phyloP scores from a whole-genome alignment of 192 early-diverging fungal genomes.

The Allomyces macrogynus region DNA sequence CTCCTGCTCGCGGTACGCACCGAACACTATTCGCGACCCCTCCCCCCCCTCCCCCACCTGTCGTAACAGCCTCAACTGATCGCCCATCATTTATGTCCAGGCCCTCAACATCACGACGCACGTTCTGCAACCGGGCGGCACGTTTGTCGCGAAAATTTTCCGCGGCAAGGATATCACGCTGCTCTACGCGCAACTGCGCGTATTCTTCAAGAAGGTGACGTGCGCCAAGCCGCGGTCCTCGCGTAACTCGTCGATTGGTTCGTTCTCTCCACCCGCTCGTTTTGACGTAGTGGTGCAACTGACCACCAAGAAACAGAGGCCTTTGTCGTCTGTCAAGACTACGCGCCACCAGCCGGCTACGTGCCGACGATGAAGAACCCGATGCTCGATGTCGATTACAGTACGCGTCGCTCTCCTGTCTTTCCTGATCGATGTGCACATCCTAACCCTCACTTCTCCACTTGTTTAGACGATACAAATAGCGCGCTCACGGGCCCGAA shows the following conservation, averaged over 20 bases:
- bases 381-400: constrained; percentile 60
- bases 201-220: constrained; percentile 79
- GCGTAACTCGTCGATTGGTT: constrained; percentile 67
- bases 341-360: constrained; percentile 63
- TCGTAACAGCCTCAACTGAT: no score
- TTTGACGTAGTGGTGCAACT: neutral
- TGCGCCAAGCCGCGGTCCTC: constrained; percentile 85
- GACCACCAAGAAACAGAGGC: constrained; percentile 32
- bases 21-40: neutral
- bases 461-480: neutral
- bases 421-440: neutral
- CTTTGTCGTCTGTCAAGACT: constrained; percentile 83
- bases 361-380: constrained; percentile 79
- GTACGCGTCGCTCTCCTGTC: constrained; percentile 7
- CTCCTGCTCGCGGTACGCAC: constrained; percentile 51
- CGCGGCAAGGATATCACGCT: constrained; percentile 83
- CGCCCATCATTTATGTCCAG: constrained; percentile 1
- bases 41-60: no score
- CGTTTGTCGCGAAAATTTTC: constrained; percentile 97
- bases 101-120: constrained; percentile 91
- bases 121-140: constrained; percentile 69
- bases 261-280: neutral
- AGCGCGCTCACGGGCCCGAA: constrained; percentile 35
- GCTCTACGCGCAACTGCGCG: constrained; percentile 72
- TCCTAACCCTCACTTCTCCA: neutral